Conservation (phyloP, 2,329 filamentous ascomycete species). For the Furcasterigmium sp. region DNA sequence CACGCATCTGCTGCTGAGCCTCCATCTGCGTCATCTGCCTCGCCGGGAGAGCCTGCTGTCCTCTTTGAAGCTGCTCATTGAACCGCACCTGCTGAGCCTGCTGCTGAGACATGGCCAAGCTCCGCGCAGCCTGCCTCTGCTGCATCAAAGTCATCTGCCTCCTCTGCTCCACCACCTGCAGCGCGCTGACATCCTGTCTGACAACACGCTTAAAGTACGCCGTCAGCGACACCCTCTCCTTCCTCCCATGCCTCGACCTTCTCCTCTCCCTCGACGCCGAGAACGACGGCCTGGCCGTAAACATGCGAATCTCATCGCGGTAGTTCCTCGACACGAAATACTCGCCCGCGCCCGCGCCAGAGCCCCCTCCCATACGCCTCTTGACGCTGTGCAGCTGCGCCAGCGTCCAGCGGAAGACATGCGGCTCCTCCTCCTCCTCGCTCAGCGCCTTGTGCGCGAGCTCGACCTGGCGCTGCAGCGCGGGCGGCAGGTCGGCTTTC, state of each 20-base stretch:
- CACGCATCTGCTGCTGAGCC: background rate
- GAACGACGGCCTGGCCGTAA: slow-evolving; percentile 2
- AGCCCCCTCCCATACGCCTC: slow-evolving; percentile 18
- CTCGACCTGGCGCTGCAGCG: slow-evolving; percentile 38
- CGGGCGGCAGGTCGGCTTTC: slow-evolving; percentile 25
- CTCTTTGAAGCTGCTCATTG: background rate
- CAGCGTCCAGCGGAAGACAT: slow-evolving; percentile 31
- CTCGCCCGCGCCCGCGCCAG: slow-evolving; percentile 2
- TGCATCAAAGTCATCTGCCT: background rate
- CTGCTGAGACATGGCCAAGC: background rate
- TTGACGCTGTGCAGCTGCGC: slow-evolving; percentile 38
- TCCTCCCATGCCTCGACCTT: slow-evolving; percentile 20
- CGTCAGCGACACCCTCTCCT: slow-evolving; percentile 35
- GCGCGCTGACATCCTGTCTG: slow-evolving; percentile 21
- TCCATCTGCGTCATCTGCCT: background rate
- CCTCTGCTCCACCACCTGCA: background rate
- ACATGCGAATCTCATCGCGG: slow-evolving; percentile 4
- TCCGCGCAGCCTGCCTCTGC: background rate
- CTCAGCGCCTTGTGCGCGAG: slow-evolving; percentile 26
- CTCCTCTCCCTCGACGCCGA: slow-evolving; percentile 9
- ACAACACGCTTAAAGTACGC: slow-evolving; percentile 41
- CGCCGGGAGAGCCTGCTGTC: background rate
- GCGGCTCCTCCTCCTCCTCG: slow-evolving; percentile 25
- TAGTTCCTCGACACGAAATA: slow-evolving; percentile 2
- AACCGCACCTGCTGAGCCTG: background rate